Conservation (phyloP, 345 rosid genomes). For the Carallia pectinifolia region DNA sequence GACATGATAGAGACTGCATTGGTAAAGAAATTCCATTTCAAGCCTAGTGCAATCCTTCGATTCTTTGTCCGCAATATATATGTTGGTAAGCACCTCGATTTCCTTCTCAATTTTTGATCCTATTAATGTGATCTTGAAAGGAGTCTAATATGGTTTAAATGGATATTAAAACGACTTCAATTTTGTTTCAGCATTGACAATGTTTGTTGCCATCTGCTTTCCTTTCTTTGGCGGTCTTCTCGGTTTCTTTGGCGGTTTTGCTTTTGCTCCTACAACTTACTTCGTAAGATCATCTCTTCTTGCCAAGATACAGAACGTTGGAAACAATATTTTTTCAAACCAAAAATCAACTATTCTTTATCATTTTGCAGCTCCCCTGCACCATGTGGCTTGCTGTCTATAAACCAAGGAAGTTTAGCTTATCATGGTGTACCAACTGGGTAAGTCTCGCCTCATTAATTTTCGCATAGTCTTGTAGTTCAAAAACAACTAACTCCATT, state of each 20-base stretch:
- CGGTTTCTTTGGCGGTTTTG: slow-evolving; percentile 31
- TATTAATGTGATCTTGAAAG: too few species aligned
- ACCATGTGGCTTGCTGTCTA: slow-evolving; percentile 28
- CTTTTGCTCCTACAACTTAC: slow-evolving; percentile 33
- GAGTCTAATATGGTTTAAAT: too few species aligned
- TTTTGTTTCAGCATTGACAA: slow-evolving; percentile 20
- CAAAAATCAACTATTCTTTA: neutral
- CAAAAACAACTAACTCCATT: neutral
- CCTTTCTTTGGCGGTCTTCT: slow-evolving; percentile 34
- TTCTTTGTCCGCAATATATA: slow-evolving; percentile 19
- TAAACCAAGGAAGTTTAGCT: slow-evolving; percentile 30
- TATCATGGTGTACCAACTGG: slow-evolving; percentile 32
- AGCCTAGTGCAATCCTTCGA: slow-evolving; percentile 17
- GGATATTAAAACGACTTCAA: neutral
- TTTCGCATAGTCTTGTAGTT: neutral
- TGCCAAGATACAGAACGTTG: neutral
- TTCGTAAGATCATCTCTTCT: slow-evolving; percentile 14
- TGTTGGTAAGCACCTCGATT: slow-evolving; percentile 23
- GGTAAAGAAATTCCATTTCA: slow-evolving; percentile 28
- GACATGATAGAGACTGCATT: slow-evolving; percentile 30
- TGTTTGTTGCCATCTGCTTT: slow-evolving; percentile 28
- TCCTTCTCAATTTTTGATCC: too few species aligned
- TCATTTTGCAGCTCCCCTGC: slow-evolving; percentile 29
- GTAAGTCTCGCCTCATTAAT: neutral
- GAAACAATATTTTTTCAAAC: neutral